These are phyloP conservation scores for Fibroporia radiculosa DNA, from an alignment of 768 basidiomycete species.

Conservation along the genomic window DNA sequence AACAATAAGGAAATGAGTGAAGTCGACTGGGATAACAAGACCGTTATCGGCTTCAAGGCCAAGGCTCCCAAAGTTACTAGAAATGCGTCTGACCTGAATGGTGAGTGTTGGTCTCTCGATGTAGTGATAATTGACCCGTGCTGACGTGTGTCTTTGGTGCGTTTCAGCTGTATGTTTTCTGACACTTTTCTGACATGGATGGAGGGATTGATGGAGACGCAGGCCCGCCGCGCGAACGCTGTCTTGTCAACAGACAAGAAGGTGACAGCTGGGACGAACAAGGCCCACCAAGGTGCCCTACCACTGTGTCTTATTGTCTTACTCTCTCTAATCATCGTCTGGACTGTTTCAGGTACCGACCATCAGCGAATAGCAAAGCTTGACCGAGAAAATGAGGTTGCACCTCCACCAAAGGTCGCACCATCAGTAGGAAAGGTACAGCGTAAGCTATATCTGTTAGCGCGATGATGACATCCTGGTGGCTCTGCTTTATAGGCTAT, in stretches of 20 bases:
- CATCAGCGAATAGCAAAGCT: conserved; percentile 92
- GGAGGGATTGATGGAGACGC: conserved; percentile 5
- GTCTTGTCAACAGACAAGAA: conserved; percentile 85
- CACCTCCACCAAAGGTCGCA: conserved; percentile 77
- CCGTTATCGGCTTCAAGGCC: conserved; percentile 65
- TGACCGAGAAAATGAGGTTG: conserved; percentile 92
- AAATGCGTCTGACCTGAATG: conserved; percentile 51
- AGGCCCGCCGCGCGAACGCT: conserved; percentile 73
- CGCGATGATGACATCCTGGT: neutral
- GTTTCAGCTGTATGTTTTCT: conserved; percentile 43
- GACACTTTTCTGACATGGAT: neutral
- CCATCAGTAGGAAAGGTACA: conserved; percentile 69
- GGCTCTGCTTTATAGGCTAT: conserved; percentile 51
- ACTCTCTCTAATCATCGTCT: neutral
- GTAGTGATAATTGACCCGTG: neutral
- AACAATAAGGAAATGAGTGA: conserved; percentile 22
- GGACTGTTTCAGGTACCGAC: conserved; percentile 61
- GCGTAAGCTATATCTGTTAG: conserved; percentile 14
- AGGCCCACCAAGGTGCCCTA: conserved; percentile 60
- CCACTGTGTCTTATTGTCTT: neutral
- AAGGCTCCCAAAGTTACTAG: conserved; percentile 56
- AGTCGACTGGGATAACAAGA: conserved; percentile 63
- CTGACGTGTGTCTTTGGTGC: conserved; percentile 12
- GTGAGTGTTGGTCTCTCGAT: conserved; percentile 21
- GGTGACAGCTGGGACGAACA: conserved; percentile 59